Evolutionary conservation across 495 filamentous ascomycete genomes (phyloP).

Genomic region (Penicillium goetzii): DNA sequence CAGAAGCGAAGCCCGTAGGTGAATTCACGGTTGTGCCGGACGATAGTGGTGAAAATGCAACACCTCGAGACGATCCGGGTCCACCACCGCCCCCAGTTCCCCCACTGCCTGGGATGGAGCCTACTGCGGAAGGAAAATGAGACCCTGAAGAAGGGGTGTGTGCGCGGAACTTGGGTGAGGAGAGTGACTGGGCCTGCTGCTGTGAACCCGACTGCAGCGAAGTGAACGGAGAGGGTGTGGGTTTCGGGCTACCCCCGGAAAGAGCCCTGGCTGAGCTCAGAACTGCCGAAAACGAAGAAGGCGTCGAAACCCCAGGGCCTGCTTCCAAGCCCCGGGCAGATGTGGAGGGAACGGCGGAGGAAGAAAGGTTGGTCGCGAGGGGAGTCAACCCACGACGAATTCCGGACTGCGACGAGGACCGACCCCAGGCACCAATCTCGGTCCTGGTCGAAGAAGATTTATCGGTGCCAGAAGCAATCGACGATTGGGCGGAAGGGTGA

Average conservation of each 20-base stretch:
- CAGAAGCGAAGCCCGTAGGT: slow-evolving; percentile 59
- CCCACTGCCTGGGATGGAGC: slow-evolving; percentile 62
- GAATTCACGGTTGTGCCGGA: slow-evolving; percentile 65
- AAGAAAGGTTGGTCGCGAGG: slow-evolving; percentile 58
- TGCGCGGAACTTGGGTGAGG: slow-evolving; percentile 62
- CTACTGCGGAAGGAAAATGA: slow-evolving; percentile 58
- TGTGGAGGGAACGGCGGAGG: slow-evolving; percentile 49
- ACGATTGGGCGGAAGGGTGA: slow-evolving; percentile 64
- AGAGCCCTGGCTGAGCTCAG: slow-evolving; percentile 54
- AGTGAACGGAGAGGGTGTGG: slow-evolving; percentile 56
- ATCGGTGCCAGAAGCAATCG: slow-evolving; percentile 62
- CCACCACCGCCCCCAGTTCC: slow-evolving; percentile 63
- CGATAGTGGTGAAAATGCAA: slow-evolving; percentile 65
- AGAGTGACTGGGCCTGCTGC: slow-evolving; percentile 58
- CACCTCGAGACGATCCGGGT: slow-evolving; percentile 57
- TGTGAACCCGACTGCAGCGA: slow-evolving; percentile 63
- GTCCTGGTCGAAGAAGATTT: slow-evolving; percentile 59
- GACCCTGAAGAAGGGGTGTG: slow-evolving; percentile 64
- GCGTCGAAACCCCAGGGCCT: slow-evolving; percentile 50
- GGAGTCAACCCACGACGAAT: slow-evolving; percentile 65
- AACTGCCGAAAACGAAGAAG: slow-evolving; percentile 62
- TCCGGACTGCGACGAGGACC: slow-evolving; percentile 58
- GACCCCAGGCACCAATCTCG: slow-evolving; percentile 65
- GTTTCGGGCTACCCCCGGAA: slow-evolving; percentile 54
- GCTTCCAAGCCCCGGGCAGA: slow-evolving; percentile 49